phyloP scores from a whole-genome alignment of 306 rosid species.

The Vicia sativa region DNA sequence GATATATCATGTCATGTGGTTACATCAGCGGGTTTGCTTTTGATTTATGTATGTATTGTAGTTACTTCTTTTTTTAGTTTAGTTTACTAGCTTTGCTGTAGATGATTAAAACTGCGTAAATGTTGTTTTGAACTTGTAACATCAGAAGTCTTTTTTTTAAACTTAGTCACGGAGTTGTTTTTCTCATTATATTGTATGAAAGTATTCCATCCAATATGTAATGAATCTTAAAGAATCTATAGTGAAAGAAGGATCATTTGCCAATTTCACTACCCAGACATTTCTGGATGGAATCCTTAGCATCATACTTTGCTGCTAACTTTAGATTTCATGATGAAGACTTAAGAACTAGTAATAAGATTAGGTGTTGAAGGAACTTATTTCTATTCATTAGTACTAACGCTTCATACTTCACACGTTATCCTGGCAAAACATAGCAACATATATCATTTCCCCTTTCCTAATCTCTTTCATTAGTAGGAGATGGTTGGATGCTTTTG shows the following conservation, averaged over 20 bases:
- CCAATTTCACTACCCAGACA: background rate
- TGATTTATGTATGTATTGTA: conserved; percentile 2
- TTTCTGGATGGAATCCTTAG: conserved; percentile 11
- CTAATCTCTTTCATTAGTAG: conserved; percentile 4
- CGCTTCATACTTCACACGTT: conserved; percentile 5
- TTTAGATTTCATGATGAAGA: conserved; percentile 8
- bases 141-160: background rate
- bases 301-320: conserved; percentile 11
- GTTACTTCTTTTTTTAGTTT: conserved; percentile 16
- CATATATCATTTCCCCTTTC: conserved; percentile 12
- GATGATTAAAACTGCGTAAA: background rate
- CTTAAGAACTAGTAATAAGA: conserved; percentile 13
- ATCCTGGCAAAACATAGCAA: conserved; percentile 20
- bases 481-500: conserved; percentile 18
- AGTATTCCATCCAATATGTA: conserved; percentile 8
- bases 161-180: conserved; percentile 9
- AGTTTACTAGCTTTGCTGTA: background rate
- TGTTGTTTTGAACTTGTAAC: background rate
- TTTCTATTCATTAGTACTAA: conserved; percentile 19
- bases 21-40: conserved; percentile 13
- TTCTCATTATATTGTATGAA: conserved; percentile 10
- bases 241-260: conserved; percentile 16
- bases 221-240: conserved; percentile 11
- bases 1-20: conserved; percentile 28
- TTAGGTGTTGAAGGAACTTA: conserved; percentile 6